Conservation (phyloP, 2,329 filamentous ascomycete species). For the Pseudonectria buxi region DNA sequence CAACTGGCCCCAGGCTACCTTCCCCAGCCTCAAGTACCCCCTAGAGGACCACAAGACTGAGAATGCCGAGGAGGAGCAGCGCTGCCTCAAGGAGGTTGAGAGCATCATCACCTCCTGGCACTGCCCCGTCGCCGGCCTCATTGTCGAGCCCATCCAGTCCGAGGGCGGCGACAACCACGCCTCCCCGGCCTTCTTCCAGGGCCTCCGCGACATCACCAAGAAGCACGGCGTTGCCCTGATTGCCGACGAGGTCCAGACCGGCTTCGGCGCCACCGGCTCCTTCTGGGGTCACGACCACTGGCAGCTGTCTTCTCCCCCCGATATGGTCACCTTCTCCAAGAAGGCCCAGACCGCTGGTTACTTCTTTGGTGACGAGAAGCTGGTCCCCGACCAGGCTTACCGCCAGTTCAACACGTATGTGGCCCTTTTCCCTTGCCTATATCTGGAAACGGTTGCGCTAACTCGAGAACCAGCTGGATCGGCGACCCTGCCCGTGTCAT, state of each 20-base stretch:
- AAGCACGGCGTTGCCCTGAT: slow-evolving; percentile 67
- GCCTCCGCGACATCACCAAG: slow-evolving; percentile 64
- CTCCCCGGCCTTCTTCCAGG: slow-evolving; percentile 69
- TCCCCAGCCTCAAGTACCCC: slow-evolving; percentile 72
- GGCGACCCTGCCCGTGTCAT: slow-evolving; percentile 72
- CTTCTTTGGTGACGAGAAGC: slow-evolving; percentile 68
- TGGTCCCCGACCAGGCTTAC: slow-evolving; percentile 75
- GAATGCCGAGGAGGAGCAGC: slow-evolving; percentile 64
- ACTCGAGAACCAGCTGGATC: slow-evolving; percentile 50
- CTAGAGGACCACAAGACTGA: slow-evolving; percentile 62
- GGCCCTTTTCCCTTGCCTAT: neutral
- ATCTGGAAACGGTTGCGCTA: neutral
- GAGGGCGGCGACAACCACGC: slow-evolving; percentile 83
- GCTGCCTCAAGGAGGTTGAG: slow-evolving; percentile 68
- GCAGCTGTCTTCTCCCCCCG: slow-evolving; percentile 63
- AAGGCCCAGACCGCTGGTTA: slow-evolving; percentile 82
- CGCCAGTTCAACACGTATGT: slow-evolving; percentile 69
- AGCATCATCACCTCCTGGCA: slow-evolving; percentile 59
- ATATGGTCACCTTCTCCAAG: slow-evolving; percentile 86
- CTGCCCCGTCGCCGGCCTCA: slow-evolving; percentile 64
- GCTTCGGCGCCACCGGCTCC: slow-evolving; percentile 73
- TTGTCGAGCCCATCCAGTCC: slow-evolving; percentile 76
- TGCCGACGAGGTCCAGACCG: slow-evolving; percentile 79
- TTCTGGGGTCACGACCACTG: slow-evolving; percentile 88
- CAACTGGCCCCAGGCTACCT: slow-evolving; percentile 78